Evolutionary conservation across 2,329 filamentous ascomycete genomes (phyloP), one percentile per base, ranked within the genome.

Genomic region (Dothidotthia symphoricarpi): DNA sequence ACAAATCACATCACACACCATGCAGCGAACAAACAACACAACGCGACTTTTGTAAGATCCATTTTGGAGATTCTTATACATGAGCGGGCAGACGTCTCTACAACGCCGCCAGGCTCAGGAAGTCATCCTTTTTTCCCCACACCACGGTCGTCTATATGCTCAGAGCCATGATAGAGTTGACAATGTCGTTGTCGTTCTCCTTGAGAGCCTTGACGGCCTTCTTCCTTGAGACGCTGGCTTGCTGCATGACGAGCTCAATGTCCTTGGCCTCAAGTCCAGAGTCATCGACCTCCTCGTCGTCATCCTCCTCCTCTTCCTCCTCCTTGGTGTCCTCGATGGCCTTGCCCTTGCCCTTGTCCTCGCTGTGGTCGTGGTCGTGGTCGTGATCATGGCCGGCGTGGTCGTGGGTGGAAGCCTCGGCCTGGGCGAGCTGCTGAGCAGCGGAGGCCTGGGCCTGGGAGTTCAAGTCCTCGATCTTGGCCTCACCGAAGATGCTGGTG

Each of bases 401-500:
- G 67, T 86, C 82, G 68, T 83, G 79, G 63, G 78, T 78, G 59
- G 78, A 78, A 41, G 69, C 68, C 60, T 82, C 84, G 63, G 80
- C 79, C 53, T 83, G 83, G 62, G 89, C 89, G 61, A 98, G 87
- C 77, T 96, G 90, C 75, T 94, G 88, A 61, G 91, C 91, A 62
- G 93, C 93, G 58, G 87, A 88, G 64, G 91, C 88, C 78, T 97
- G 93, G 64, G 91, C 91, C 69, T 91, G 88, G 63, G 93, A 94
- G 85, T 97, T 98, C 66, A 97, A 81, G 75, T 98, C 94, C 82
- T 98, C 93, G 57, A 98, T 97, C 87, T 98, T 98, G 69, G 94
- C 93, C 81, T 98, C 94, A 72, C 93, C 93, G 70, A 98, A 98
- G 74, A 97, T 94, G 75, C 91, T 96, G 60, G 42, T 56, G 46